Percentiles rank a stretch among this genome's conserved stretches.
phyloP scores from a whole-genome alignment of 73 alveolate genomes.

The Urostyla sp. region DNA sequence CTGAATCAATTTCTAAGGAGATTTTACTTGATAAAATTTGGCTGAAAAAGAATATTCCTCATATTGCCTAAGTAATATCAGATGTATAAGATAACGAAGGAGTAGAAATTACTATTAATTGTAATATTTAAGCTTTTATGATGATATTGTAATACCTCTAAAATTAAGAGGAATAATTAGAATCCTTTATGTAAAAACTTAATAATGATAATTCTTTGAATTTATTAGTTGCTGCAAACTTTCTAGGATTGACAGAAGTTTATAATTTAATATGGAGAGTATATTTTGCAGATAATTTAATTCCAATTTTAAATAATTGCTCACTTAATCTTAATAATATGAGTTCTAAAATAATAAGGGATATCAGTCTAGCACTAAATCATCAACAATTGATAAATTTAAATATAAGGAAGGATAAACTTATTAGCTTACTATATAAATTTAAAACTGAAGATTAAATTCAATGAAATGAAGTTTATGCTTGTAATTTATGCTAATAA shows the following conservation, averaged over 20 bases:
- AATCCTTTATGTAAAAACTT: not conserved
- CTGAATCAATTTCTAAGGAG: not conserved
- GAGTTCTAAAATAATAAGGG: not conserved
- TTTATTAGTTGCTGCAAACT: not conserved
- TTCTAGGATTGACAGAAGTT: constrained; percentile 1
- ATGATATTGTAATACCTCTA: constrained; percentile 11
- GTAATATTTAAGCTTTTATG: constrained; percentile 22
- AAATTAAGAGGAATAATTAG: not conserved
- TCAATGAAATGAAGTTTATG: not conserved
- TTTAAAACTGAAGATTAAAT: not conserved
- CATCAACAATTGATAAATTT: not conserved
- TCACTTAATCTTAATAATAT: not conserved
- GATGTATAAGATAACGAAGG: constrained; percentile 41
- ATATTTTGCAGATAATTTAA: constrained; percentile 8
- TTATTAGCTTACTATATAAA: constrained; percentile 15
- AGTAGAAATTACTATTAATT: constrained; percentile 41
- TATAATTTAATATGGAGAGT: constrained; percentile 3
- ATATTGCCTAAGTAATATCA: constrained; percentile 10
- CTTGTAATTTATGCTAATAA: not conserved
- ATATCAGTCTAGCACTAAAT: not conserved
- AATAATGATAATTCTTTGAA: constrained; percentile 17
- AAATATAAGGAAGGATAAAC: constrained; percentile 18
- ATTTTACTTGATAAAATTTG: constrained; percentile 1
- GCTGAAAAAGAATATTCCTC: constrained; percentile 25
- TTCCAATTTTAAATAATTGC: not conserved